Evolutionary conservation across 2,329 filamentous ascomycete species (phyloP).

Genomic region (Magnaporthales sp.): DNA sequence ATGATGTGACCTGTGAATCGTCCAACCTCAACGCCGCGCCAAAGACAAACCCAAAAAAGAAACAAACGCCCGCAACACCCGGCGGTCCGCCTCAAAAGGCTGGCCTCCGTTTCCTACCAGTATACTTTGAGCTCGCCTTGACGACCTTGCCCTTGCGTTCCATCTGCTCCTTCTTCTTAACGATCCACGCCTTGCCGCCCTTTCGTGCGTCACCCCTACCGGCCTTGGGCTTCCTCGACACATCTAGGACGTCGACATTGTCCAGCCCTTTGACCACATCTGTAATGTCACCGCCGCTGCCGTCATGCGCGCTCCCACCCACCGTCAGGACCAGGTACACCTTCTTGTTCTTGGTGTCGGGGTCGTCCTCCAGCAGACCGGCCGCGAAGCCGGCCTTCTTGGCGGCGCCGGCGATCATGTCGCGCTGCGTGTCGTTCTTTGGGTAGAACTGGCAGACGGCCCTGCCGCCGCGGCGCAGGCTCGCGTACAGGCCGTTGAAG

Average conservation of each 20-base stretch:
- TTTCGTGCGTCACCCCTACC: conserved; percentile 57
- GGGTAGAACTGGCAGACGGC: conserved; percentile 98
- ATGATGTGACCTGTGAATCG: background rate
- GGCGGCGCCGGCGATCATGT: conserved; percentile 85
- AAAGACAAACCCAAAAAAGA: background rate
- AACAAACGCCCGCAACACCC: background rate
- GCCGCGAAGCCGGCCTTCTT: conserved; percentile 93
- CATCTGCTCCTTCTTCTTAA: conserved; percentile 88
- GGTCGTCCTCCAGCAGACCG: conserved; percentile 89
- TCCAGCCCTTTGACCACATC: conserved; percentile 86
- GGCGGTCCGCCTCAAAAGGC: conserved; percentile 49
- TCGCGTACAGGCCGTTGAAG: conserved; percentile 86
- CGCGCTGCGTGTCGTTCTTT: conserved; percentile 84
- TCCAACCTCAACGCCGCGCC: background rate
- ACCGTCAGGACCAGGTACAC: conserved; percentile 93
- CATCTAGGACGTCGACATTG: conserved; percentile 72
- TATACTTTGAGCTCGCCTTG: conserved; percentile 88
- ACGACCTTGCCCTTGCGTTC: conserved; percentile 91
- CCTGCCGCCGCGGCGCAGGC: conserved; percentile 71
- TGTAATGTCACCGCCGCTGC: conserved; percentile 69
- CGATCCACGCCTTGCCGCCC: conserved; percentile 76
- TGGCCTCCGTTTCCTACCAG: conserved; percentile 74
- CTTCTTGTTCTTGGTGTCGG: conserved; percentile 93
- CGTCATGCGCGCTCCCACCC: conserved; percentile 47
- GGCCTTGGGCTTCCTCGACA: conserved; percentile 42